Conservation (phyloP, 106 monocot genomes). For the Dendrobium catenatum region DNA sequence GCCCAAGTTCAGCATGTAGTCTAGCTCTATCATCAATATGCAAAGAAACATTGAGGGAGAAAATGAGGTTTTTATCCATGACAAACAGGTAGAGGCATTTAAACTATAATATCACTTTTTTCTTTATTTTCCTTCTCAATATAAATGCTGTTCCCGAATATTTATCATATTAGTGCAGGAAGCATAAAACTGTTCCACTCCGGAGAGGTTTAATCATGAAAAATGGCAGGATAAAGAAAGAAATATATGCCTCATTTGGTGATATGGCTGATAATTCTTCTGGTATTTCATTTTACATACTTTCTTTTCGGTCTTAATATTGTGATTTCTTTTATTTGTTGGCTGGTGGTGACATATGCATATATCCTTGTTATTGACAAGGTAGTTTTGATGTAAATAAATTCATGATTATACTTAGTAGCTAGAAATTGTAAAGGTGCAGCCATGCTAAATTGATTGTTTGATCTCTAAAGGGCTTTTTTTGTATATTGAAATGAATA, state of each 20-base stretch:
- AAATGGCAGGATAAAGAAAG: neutral
- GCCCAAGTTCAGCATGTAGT: conserved; percentile 5
- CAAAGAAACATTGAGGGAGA: neutral
- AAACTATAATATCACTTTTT: neutral
- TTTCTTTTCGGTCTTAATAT: neutral
- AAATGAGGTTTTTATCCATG: neutral
- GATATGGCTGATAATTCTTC: conserved; percentile 2
- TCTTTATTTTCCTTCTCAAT: neutral
- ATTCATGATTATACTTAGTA: neutral
- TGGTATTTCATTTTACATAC: neutral
- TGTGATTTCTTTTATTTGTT: neutral
- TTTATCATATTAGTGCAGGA: neutral
- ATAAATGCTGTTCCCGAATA: neutral
- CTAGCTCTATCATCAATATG: conserved; percentile 5
- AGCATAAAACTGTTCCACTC: neutral
- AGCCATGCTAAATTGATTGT: neutral
- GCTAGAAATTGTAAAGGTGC: neutral
- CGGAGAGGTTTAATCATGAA: conserved; percentile 2
- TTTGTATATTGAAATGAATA: neutral
- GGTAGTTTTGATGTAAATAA: neutral
- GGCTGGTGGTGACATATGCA: neutral
- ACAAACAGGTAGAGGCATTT: neutral
- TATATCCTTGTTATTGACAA: neutral
- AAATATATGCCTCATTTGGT: conserved; percentile 8
- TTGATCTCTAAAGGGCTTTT: neutral